Conservation (phyloP, 345 rosid species). For the Dimocarpus longan region DNA sequence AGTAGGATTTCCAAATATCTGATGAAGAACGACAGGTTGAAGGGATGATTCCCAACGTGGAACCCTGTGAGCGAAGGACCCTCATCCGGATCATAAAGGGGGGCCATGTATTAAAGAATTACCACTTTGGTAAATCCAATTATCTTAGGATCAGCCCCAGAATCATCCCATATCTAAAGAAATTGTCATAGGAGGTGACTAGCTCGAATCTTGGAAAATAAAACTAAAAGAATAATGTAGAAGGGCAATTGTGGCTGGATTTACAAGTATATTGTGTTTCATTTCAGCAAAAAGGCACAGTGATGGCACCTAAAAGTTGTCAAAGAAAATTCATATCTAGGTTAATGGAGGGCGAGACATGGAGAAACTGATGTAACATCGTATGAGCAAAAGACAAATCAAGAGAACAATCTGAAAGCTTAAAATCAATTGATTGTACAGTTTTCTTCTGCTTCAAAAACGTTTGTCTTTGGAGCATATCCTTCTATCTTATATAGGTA, state of each 20-base stretch:
- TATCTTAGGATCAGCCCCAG: neutral
- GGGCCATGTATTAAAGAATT: conserved; percentile 78
- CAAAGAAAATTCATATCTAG: neutral
- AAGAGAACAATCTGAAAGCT: too few relatives aligned
- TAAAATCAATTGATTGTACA: too few relatives aligned
- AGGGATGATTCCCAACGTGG: conserved; percentile 99
- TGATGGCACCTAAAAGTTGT: neutral
- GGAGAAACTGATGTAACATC: neutral
- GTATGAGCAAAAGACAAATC: neutral
- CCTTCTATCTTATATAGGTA: too few relatives aligned
- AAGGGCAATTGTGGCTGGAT: neutral
- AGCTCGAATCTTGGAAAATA: neutral
- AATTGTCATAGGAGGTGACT: neutral
- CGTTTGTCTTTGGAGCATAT: neutral
- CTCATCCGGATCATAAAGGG: conserved; percentile 94
- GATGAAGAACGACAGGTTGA: conserved; percentile 96
- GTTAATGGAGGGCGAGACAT: neutral
- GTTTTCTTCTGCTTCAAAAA: too few relatives aligned
- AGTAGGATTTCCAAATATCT: conserved; percentile 91
- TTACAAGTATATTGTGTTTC: neutral
- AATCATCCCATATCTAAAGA: neutral
- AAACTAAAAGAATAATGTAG: neutral
- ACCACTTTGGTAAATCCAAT: conserved; percentile 9
- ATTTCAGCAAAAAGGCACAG: neutral
- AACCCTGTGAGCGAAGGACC: conserved; percentile 98